Percentiles rank a stretch among this genome's conserved stretches.
Conservation (phyloP, 2,329 filamentous ascomycete species). For the Fusarium veterinarium region DNA sequence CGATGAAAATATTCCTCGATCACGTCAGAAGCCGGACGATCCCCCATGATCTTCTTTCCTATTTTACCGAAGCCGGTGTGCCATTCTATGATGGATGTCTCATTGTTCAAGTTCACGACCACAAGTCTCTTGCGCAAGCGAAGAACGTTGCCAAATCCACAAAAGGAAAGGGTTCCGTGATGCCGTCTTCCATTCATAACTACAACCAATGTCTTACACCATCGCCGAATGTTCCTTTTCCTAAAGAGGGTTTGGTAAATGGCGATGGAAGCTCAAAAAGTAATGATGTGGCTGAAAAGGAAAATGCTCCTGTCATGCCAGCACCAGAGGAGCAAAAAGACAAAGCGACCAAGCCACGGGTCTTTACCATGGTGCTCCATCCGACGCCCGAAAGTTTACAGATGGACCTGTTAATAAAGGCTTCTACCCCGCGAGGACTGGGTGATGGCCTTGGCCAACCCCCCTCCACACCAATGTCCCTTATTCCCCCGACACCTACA, state of each 20-base stretch:
- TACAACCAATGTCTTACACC: slow-evolving; percentile 91
- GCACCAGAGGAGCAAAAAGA: slow-evolving; percentile 58
- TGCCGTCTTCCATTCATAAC: slow-evolving; percentile 89
- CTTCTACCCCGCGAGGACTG: slow-evolving; percentile 71
- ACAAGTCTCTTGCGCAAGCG: slow-evolving; percentile 73
- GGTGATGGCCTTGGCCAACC: slow-evolving; percentile 62
- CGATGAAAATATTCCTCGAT: slow-evolving; percentile 84
- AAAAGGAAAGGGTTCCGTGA: slow-evolving; percentile 69
- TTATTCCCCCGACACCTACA: slow-evolving; percentile 71
- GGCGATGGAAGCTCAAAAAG: slow-evolving; percentile 40
- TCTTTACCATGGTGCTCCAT: slow-evolving; percentile 84
- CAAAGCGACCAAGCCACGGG: slow-evolving; percentile 61
- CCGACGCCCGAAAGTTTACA: slow-evolving; percentile 82
- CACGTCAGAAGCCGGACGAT: slow-evolving; percentile 82
- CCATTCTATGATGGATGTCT: slow-evolving; percentile 94
- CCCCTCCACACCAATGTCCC: slow-evolving; percentile 74
- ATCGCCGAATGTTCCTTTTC: slow-evolving; percentile 84
- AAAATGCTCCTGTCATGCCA: slow-evolving; percentile 66
- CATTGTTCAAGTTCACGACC: slow-evolving; percentile 93
- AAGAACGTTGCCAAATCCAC: slow-evolving; percentile 66
- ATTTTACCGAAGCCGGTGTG: slow-evolving; percentile 77
- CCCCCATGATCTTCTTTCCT: slow-evolving; percentile 88
- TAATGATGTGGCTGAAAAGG: slow-evolving; percentile 53
- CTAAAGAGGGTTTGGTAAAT: slow-evolving; percentile 64
- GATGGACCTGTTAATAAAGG: slow-evolving; percentile 80